Percentiles rank a stretch among this genome's conserved stretches.
Evolutionary conservation across 768 basidiomycete species (phyloP).

Genomic region (Dacryopinax primogenitus): DNA sequence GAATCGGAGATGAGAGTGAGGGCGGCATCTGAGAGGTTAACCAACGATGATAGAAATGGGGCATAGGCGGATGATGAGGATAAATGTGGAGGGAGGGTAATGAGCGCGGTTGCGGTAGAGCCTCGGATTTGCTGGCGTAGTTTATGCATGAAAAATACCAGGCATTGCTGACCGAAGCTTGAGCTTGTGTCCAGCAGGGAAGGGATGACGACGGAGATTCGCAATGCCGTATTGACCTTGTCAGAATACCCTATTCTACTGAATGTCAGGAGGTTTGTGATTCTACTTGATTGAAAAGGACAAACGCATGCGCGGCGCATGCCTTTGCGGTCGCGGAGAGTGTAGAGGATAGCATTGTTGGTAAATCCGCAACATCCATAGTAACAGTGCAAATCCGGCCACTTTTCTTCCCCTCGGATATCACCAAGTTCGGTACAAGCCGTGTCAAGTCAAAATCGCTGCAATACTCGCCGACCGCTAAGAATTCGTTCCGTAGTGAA

Average conservation of each 20-base stretch:
- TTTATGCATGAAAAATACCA: not conserved
- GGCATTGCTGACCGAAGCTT: not conserved
- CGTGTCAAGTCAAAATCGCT: conserved; percentile 58
- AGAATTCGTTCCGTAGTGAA: not conserved
- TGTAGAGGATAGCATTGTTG: not conserved
- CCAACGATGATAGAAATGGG: conserved; percentile 38
- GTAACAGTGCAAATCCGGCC: conserved; percentile 28
- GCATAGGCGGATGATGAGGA: conserved; percentile 54
- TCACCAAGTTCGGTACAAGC: conserved; percentile 40
- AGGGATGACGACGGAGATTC: not conserved
- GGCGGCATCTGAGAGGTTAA: conserved; percentile 1
- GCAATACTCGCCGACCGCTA: conserved; percentile 46
- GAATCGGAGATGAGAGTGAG: conserved; percentile 14
- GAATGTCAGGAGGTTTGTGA: not conserved
- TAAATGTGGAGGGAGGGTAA: conserved; percentile 52
- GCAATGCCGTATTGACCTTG: conserved; percentile 24
- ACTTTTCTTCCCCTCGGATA: conserved; percentile 35
- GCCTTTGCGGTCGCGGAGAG: not conserved
- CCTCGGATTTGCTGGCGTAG: conserved; percentile 12
- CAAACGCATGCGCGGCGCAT: not conserved
- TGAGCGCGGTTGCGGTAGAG: conserved; percentile 43
- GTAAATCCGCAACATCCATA: not conserved
- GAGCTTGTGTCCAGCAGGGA: not conserved
- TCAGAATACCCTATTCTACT: not conserved
- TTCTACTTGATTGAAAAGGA: not conserved